These are phyloP conservation scores for Aciculosporium take DNA, from an alignment of 2,329 filamentous ascomycete genomes.

Conservation along the genomic window DNA sequence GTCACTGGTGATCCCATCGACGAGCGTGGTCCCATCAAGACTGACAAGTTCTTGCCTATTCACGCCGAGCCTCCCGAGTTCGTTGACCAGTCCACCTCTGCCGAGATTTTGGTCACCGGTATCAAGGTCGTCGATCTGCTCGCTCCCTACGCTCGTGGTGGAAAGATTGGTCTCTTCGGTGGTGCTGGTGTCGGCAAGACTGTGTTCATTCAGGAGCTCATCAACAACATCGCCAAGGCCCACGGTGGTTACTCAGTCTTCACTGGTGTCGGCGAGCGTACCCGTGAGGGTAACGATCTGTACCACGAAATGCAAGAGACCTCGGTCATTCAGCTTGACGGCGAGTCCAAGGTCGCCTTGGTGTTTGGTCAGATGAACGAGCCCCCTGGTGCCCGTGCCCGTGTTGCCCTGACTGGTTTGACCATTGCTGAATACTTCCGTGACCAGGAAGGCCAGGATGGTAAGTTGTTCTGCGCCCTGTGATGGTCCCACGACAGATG, in stretches of 20 bases:
- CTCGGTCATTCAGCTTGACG: conserved; percentile 96
- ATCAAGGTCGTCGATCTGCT: conserved; percentile 99
- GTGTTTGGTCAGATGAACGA: conserved; percentile 99
- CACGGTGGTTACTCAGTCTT: conserved; percentile 99
- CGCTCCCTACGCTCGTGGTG: conserved; percentile 98
- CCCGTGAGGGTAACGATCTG: conserved; percentile 99
- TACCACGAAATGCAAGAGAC: conserved; percentile 99
- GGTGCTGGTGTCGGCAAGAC: conserved; percentile 99
- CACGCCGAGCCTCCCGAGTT: conserved; percentile 90
- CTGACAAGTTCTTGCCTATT: conserved; percentile 73
- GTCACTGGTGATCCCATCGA: conserved; percentile 99
- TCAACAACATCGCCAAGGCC: conserved; percentile 99
- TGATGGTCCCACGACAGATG: neutral
- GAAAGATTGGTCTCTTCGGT: conserved; percentile 99
- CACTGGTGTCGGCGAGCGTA: conserved; percentile 99
- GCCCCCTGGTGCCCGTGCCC: conserved; percentile 96
- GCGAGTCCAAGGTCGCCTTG: conserved; percentile 97
- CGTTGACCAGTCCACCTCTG: conserved; percentile 87
- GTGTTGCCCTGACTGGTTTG: conserved; percentile 90
- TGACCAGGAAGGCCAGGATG: conserved; percentile 68
- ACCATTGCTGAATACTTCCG: conserved; percentile 76
- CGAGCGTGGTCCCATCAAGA: conserved; percentile 96
- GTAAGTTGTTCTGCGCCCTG: conserved; percentile 29
- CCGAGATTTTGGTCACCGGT: conserved; percentile 95
- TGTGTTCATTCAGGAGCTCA: conserved; percentile 99